Conservation (phyloP, 2,329 filamentous ascomycete genomes). For the Ceratocystis huliohia region DNA sequence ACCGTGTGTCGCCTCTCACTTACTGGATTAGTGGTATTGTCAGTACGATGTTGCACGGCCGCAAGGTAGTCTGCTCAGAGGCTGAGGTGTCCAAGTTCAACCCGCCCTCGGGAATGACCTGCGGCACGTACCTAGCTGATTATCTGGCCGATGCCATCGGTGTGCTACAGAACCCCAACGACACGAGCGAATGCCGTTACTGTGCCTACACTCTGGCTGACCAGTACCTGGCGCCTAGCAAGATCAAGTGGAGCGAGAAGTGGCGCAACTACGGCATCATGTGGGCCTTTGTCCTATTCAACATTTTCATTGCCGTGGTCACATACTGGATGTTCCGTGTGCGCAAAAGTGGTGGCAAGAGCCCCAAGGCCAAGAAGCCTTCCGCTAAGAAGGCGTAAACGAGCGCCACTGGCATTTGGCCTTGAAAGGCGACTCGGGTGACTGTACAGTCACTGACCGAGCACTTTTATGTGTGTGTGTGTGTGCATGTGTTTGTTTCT, state of each 20-base stretch:
- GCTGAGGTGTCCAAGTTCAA: conserved; percentile 52
- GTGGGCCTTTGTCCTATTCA: conserved; percentile 54
- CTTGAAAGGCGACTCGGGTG: no score
- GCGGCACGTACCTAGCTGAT: conserved; percentile 47
- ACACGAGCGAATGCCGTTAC: conserved; percentile 48
- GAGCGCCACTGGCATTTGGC: no score
- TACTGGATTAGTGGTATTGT: conserved; percentile 59
- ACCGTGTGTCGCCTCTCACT: conserved; percentile 52
- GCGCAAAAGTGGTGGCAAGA: conserved; percentile 23
- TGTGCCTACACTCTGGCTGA: conserved; percentile 52
- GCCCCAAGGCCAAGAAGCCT: conserved; percentile 6
- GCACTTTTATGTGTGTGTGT: not conserved
- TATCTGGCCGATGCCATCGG: conserved; percentile 42
- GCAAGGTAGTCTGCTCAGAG: conserved; percentile 39
- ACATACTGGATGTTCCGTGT: conserved; percentile 54
- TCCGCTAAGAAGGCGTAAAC: not conserved
- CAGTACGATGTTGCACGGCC: conserved; percentile 48
- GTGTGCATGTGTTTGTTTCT: not conserved
- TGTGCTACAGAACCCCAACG: conserved; percentile 48
- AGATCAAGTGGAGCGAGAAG: conserved; percentile 40
- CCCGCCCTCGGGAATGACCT: conserved; percentile 49
- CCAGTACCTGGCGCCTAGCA: conserved; percentile 40
- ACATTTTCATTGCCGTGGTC: conserved; percentile 44
- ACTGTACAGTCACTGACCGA: not conserved
- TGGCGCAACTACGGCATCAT: conserved; percentile 62